These are phyloP conservation scores for Penicillium samsonianum DNA, from an alignment of 495 filamentous ascomycete species.

Conservation along the genomic window DNA sequence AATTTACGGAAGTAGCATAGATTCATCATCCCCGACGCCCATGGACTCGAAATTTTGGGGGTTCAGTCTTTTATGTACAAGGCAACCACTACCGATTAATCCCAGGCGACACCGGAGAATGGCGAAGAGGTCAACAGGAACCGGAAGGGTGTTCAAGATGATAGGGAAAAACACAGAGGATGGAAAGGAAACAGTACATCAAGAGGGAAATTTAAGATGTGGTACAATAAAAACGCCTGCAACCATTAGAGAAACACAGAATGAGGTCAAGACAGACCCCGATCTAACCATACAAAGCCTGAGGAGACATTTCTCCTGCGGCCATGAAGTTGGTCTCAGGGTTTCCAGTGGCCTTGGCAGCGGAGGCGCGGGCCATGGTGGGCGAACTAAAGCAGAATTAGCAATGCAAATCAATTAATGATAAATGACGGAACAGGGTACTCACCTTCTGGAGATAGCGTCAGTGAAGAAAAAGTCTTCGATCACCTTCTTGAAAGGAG, in stretches of 20 bases:
- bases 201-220: conserved; percentile 38
- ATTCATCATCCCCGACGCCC: conserved; percentile 20
- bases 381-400: conserved; percentile 65
- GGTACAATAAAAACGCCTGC: conserved; percentile 50
- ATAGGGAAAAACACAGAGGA: conserved; percentile 22
- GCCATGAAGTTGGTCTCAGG: conserved; percentile 87
- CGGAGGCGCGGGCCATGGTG: conserved; percentile 95
- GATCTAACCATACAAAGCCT: conserved; percentile 47
- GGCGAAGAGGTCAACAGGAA: conserved; percentile 30
- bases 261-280: conserved; percentile 23
- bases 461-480: conserved; percentile 98
- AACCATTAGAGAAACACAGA: conserved; percentile 42
- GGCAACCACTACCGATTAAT: conserved; percentile 34
- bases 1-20: background rate
- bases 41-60: conserved; percentile 31
- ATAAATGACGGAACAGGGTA: conserved; percentile 5
- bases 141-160: conserved; percentile 26
- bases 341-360: conserved; percentile 68
- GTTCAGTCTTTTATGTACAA: conserved; percentile 50
- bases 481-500: conserved; percentile 77
- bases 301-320: conserved; percentile 61
- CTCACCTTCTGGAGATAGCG: conserved; percentile 87
- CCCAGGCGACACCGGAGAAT: conserved; percentile 26
- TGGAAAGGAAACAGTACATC: conserved; percentile 31
- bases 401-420: conserved; percentile 18